These are phyloP conservation scores for Phaeolepiota aurea DNA, from an alignment of 768 basidiomycete genomes.

Conservation along the genomic window DNA sequence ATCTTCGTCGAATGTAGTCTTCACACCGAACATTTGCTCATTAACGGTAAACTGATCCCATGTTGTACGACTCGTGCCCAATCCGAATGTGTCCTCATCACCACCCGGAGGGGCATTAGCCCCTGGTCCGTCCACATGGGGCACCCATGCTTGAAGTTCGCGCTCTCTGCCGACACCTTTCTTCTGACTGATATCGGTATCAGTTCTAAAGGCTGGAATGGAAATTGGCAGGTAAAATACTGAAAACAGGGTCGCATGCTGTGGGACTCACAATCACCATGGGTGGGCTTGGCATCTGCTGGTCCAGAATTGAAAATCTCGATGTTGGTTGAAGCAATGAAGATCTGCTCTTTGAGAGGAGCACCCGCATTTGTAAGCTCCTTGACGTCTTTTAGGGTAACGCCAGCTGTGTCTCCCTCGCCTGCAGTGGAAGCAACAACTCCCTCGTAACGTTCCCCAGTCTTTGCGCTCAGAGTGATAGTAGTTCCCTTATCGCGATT, in stretches of 20 bases:
- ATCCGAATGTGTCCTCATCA: constrained; percentile 69
- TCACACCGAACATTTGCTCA: constrained; percentile 89
- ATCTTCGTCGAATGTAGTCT: constrained; percentile 88
- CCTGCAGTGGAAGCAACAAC: constrained; percentile 48
- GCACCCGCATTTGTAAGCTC: constrained; percentile 60
- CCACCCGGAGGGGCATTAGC: constrained; percentile 20
- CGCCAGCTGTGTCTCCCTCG: constrained; percentile 65
- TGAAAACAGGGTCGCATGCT: constrained; percentile 1
- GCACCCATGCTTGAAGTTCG: constrained; percentile 75
- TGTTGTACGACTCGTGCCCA: constrained; percentile 30
- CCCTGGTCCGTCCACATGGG: constrained; percentile 26
- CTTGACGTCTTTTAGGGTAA: constrained; percentile 71
- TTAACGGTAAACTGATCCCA: constrained; percentile 97
- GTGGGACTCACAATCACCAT: constrained; percentile 58
- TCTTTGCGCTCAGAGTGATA: constrained; percentile 68
- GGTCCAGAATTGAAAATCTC: constrained; percentile 68
- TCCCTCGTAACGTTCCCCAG: constrained; percentile 67
- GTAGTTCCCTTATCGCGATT: constrained; percentile 66
- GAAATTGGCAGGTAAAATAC: not conserved
- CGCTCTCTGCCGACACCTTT: constrained; percentile 49
- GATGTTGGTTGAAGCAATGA: constrained; percentile 67
- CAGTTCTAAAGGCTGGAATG: constrained; percentile 68
- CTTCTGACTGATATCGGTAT: constrained; percentile 67
- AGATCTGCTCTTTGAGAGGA: constrained; percentile 61
- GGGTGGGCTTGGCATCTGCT: constrained; percentile 58